A percentile compares a stretch with the other conserved stretches of the same genome.
phyloP scores from a whole-genome alignment of 2,329 filamentous ascomycete species.

The Neonectria punicea region DNA sequence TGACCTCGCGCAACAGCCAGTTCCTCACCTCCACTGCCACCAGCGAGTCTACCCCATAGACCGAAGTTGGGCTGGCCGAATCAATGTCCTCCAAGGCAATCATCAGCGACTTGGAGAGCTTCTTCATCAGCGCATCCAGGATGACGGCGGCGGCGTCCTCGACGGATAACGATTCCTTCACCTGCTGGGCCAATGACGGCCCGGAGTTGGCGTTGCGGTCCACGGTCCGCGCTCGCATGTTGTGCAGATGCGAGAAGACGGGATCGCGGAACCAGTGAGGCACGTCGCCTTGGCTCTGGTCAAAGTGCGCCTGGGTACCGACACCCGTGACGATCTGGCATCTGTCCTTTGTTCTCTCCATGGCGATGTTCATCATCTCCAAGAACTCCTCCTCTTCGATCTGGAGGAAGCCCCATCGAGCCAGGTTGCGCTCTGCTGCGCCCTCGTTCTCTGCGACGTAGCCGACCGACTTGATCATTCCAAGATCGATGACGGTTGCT shows the following conservation, averaged over 20 bases:
- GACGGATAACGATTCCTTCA: constrained; percentile 8
- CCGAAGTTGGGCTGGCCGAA: constrained; percentile 1
- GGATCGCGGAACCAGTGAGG: constrained; percentile 18
- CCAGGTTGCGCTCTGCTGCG: constrained; percentile 12
- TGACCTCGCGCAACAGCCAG: constrained; percentile 12
- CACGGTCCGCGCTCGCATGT: constrained; percentile 10
- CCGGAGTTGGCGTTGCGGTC: constrained; percentile 7
- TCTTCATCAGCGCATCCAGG: constrained; percentile 2
- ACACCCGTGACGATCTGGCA: constrained; percentile 14
- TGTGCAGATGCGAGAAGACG: constrained; percentile 16
- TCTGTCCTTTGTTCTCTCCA: neutral
- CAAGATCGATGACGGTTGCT: constrained; percentile 4
- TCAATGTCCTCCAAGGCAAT: constrained; percentile 18
- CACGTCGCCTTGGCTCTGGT: constrained; percentile 13
- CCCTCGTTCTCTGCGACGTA: constrained; percentile 11
- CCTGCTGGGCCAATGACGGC: constrained; percentile 4
- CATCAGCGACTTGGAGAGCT: constrained; percentile 18
- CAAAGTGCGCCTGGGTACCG: constrained; percentile 17
- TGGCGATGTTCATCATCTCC: constrained; percentile 12
- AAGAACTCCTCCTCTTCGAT: constrained; percentile 15
- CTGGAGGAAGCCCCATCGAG: constrained; percentile 16
- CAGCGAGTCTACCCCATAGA: constrained; percentile 12
- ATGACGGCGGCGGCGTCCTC: constrained; percentile 2
- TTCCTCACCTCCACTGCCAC: constrained; percentile 16
- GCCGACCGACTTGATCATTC: constrained; percentile 10